Conservation (phyloP, 2,329 filamentous ascomycete species). For the Alternaria sp. region DNA sequence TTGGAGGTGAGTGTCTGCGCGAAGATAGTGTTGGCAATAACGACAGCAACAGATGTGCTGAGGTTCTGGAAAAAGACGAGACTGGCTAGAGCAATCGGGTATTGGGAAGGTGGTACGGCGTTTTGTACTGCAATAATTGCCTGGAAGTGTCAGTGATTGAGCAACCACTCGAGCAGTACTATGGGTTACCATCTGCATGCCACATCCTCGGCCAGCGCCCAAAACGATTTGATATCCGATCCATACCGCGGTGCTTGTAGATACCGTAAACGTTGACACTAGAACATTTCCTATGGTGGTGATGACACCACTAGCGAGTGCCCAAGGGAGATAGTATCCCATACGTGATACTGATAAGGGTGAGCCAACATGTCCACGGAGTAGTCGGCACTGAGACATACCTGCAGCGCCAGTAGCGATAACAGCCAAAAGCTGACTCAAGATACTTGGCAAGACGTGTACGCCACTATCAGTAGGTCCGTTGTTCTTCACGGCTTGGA, state of each 20-base stretch:
- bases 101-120: conserved; percentile 32
- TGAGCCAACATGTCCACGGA: conserved; percentile 4
- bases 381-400: conserved; percentile 6
- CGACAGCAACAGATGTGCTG: conserved; percentile 39
- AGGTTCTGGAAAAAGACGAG: conserved; percentile 51
- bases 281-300: conserved; percentile 53
- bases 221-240: conserved; percentile 40
- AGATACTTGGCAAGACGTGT: conserved; percentile 48
- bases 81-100: conserved; percentile 43
- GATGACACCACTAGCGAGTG: conserved; percentile 38
- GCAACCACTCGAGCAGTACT: background rate
- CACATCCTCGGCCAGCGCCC: conserved; percentile 35
- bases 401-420: conserved; percentile 28
- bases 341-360: conserved; percentile 20
- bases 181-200: conserved; percentile 33
- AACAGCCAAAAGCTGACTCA: conserved; percentile 34
- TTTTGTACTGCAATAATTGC: conserved; percentile 45
- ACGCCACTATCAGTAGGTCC: conserved; percentile 52
- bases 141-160: conserved; percentile 19
- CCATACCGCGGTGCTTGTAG: conserved; percentile 41
- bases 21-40: conserved; percentile 42
- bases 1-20: conserved; percentile 28
- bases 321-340: conserved; percentile 43
- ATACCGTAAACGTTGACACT: conserved; percentile 49
- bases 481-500: conserved; percentile 51